These are phyloP conservation scores for Solanum sejunctum DNA, from an alignment of 257 asterid genomes.

Conservation along the genomic window DNA sequence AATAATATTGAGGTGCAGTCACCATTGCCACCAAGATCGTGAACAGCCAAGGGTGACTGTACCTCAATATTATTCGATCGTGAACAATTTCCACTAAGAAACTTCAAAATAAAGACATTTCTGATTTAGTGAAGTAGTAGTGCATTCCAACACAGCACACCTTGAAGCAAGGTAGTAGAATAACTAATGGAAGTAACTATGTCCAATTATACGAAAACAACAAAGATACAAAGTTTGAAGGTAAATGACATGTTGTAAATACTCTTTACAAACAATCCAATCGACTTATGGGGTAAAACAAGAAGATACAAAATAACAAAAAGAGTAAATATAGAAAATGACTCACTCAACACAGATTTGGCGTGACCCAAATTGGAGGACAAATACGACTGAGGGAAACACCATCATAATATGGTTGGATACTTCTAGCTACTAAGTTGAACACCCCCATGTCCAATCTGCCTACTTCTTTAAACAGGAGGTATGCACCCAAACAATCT, in stretches of 20 bases:
- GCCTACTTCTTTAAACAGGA: not conserved
- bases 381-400: not conserved
- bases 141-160: not conserved
- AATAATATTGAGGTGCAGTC: not conserved
- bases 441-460: not conserved
- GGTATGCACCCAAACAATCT: not conserved
- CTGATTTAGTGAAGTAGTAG: not conserved
- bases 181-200: not conserved
- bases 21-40: not conserved
- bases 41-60: not conserved
- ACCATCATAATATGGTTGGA: not conserved
- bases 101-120: not conserved
- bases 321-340: not conserved
- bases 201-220: not conserved
- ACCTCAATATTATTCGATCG: not conserved
- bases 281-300: not conserved
- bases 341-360: not conserved
- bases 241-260: not conserved
- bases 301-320: not conserved
- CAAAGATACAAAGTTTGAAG: too few species aligned
- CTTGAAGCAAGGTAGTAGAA: not conserved
- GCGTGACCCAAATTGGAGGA: not conserved
- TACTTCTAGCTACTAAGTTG: not conserved
- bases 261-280: not conserved
- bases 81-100: not conserved